Base-by-base conservation (phyloP, 2,329 filamentous ascomycete genomes). In the Aspergillus sp. region DNA sequence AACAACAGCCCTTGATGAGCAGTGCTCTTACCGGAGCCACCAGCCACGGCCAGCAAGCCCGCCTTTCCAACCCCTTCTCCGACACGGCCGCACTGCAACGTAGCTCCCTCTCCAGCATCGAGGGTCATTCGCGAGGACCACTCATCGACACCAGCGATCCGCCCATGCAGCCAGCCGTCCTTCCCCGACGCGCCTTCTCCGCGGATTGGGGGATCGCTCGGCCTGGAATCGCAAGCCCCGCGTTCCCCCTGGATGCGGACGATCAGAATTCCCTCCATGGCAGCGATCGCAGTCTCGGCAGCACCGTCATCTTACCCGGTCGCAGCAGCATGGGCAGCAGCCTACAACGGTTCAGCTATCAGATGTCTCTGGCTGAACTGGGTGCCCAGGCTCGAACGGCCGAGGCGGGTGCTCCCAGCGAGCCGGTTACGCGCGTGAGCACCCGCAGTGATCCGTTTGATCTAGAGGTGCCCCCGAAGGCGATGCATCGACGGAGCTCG, bases 361-460 rank as follows among this genome's bases (percentile, higher is more conserved):
- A 38, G 34, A 40, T 58, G 6, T 52, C 50, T 23, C 53, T 43
- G 47, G 44, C 45, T n/a, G 45, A 41, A 21, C 47, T 52, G 14
- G 50, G 10, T n/a, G 47, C 47, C 5, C 34, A 42, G 40, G 40
- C 40, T 6, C 10, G 16, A 42, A 17, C 19, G 40, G 19, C 19
- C 6, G 34, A 13, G 34, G 47, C 20, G 10, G 31, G 20, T 45
- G 44, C 16, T 16, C 46, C 54, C 11, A 55, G 36, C 17, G 50
- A 47, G 9, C 45, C 40, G 1, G 38, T 50, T 9, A 49, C 45
- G 45, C 49, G 57, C 11, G 52, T 58, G 16, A 70, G 62, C 43
- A 64, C 58, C 17, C 62, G 66, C 31, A 71, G 68, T 50, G 63
- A 73, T 34, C 65, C 70, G 0, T 73, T 72, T 45, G 71, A 73